Evolutionary conservation across 768 basidiomycete species (phyloP).

Genomic region (Termitomyces sp.): DNA sequence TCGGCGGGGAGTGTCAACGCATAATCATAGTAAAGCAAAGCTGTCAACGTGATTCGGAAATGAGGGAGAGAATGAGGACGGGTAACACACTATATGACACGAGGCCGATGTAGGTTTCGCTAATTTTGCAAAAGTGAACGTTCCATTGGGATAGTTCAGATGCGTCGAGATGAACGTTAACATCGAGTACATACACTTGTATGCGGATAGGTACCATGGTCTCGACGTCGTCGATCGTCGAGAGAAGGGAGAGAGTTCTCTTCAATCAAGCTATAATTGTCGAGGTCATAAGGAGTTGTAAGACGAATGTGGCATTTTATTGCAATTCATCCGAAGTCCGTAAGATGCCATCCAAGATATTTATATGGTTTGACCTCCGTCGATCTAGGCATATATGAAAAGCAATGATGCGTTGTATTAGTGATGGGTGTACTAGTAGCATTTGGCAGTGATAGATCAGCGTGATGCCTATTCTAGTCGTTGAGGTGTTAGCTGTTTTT

Average conservation of each 20-base stretch:
- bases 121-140: background rate
- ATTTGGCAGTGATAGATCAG: background rate
- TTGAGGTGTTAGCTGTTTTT: no score
- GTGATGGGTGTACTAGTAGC: no score
- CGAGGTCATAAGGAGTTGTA: background rate
- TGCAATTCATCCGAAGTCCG: background rate
- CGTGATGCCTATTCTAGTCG: background rate
- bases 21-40: background rate
- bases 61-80: background rate
- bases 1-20: background rate
- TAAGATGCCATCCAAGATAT: background rate
- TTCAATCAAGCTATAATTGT: background rate
- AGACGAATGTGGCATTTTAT: background rate
- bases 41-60: background rate
- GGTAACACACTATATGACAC: background rate
- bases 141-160: background rate
- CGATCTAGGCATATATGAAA: background rate
- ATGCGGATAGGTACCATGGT: background rate
- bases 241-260: background rate
- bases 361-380: no score
- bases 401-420: background rate
- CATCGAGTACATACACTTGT: background rate
- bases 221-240: background rate
- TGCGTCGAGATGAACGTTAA: background rate
- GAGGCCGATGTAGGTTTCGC: background rate